Evolutionary conservation across 2,329 filamentous ascomycete genomes (phyloP).

Genomic region (Fusarium sp.): DNA sequence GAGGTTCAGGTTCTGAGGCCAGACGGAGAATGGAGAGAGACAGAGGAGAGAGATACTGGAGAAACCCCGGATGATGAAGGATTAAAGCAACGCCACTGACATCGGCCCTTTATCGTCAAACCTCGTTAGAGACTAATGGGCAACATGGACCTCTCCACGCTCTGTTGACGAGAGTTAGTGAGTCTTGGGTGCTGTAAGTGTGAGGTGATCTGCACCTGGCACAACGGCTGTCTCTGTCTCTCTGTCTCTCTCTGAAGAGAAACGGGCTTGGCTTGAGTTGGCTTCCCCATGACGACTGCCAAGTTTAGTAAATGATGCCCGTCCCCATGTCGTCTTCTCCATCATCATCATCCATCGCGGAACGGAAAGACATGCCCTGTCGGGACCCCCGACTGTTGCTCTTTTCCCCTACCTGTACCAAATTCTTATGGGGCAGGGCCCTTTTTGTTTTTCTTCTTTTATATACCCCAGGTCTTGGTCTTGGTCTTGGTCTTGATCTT

Average conservation of each 20-base stretch:
- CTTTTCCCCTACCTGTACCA: neutral
- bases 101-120: conserved; percentile 39
- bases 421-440: conserved; percentile 1
- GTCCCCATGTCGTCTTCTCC: conserved; percentile 1
- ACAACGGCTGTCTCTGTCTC: neutral
- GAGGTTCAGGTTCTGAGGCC: neutral
- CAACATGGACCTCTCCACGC: conserved; percentile 17
- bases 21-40: neutral
- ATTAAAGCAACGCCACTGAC: conserved; percentile 35
- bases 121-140: conserved; percentile 20
- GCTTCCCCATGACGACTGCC: conserved; percentile 42
- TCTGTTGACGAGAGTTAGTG: neutral
- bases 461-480: conserved; percentile 1
- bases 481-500: neutral
- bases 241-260: neutral
- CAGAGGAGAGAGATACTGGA: conserved; percentile 6
- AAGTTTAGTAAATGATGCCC: conserved; percentile 32
- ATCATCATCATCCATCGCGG: neutral
- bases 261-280: neutral
- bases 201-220: conserved; percentile 20
- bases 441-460: neutral
- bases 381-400: conserved; percentile 16
- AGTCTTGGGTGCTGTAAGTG: neutral
- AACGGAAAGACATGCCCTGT: conserved; percentile 7
- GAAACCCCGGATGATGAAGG: conserved; percentile 20